Base-by-base conservation (phyloP, 345 rosid species). In the Theobroma cacao region DNA sequence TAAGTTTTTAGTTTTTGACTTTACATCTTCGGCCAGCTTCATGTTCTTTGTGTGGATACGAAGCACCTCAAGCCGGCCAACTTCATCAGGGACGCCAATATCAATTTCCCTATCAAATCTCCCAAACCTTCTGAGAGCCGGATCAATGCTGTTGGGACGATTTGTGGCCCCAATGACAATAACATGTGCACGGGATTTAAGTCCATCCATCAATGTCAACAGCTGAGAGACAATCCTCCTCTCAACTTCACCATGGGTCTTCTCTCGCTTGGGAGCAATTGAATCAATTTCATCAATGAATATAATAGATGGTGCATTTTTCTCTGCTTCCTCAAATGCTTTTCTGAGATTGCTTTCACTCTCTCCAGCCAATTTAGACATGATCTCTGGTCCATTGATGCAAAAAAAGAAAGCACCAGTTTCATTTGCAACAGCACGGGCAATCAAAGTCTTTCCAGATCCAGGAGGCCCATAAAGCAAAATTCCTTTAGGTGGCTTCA, bases 61-160 rank as follows among this genome's bases (percentile, higher is more conserved):
- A 69, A 95, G 96, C 80, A 95, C 99, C 84, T 95, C 99, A 71
- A 95, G 98, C 61, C 99, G 98, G n/a, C 99, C 99, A 60, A 95
- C 87, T 83, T 95, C 99, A 80, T 93, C 98, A 8, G 98, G 98
- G 64, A 95, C 97, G 64, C 98, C 98, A 45, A 95, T 95, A 76
- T 93, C 98, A 36, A 95, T 95, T 74, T 95, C 99, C 86, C 97
- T 85, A 50, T 93, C 99, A 65, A 95, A 95, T 76, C 99, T 89
- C 6, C 99, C 98, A 84, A 95, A 95, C 85, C 99, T 89, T 78
- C 98, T 90, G 82, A 93, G 84, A 73, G 99, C 97, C 3, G 98
- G 97, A 82, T 95, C 99, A 62, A 95, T 89, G 80, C 98, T 93
- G 78, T 93, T 95, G 67, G 99, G 99, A 14, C 99, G 96, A 83